These are phyloP conservation scores for Endogone sp. DNA, from an alignment of 192 early-diverging fungal genomes.

Conservation along the genomic window DNA sequence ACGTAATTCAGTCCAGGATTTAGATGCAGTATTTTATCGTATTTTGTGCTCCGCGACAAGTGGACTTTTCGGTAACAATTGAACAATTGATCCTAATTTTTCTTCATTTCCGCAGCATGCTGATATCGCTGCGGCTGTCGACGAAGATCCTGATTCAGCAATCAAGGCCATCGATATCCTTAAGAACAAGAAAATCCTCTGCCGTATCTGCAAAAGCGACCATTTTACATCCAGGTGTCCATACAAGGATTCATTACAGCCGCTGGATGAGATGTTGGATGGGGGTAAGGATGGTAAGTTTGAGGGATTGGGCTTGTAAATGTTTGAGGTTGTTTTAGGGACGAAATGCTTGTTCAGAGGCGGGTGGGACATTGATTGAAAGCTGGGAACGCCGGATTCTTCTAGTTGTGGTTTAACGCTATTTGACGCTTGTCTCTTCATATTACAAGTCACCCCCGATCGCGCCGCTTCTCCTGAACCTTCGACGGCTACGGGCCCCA, in stretches of 20 bases:
- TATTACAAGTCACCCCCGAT: background rate
- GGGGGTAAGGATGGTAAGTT: background rate
- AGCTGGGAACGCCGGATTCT: background rate
- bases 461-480: conserved; percentile 22
- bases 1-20: too few relatives aligned
- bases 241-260: conserved; percentile 91
- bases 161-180: conserved; percentile 48
- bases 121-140: conserved; percentile 36
- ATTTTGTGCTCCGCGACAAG: too few relatives aligned
- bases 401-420: background rate
- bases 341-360: too few relatives aligned
- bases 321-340: too few relatives aligned
- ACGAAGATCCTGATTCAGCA: conserved; percentile 56
- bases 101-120: conserved; percentile 11
- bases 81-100: too few relatives aligned
- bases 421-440: background rate
- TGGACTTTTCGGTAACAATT: too few relatives aligned
- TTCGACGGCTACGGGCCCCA: conserved; percentile 29
- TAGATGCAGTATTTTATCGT: too few relatives aligned
- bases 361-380: too few relatives aligned
- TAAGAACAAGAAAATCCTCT: conserved; percentile 81
- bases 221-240: conserved; percentile 98
- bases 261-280: conserved; percentile 62
- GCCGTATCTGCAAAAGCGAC: conserved; percentile 95
- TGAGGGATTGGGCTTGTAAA: too few relatives aligned